Conservation (phyloP, 495 filamentous ascomycete species). For the Cairneyella variabilis region DNA sequence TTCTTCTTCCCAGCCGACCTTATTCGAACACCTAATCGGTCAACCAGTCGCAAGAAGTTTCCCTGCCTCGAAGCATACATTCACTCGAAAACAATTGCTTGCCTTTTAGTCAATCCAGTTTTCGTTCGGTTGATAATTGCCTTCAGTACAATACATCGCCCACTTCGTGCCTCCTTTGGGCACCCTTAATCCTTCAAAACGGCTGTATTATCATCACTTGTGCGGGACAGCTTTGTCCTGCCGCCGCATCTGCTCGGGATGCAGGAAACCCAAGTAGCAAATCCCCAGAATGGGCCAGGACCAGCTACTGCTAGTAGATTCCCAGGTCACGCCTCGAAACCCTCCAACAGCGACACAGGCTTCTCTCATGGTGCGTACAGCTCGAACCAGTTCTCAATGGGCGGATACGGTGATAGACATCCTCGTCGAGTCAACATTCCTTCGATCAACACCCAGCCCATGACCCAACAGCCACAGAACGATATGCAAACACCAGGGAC, state of each 20-base stretch:
- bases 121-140: constrained; percentile 8
- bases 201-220: constrained; percentile 62
- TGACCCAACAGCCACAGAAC: constrained; percentile 45
- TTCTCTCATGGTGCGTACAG: constrained; percentile 89
- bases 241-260: constrained; percentile 79
- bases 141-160: constrained; percentile 6
- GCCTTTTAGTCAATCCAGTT: neutral
- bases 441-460: constrained; percentile 77
- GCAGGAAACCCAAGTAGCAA: constrained; percentile 69
- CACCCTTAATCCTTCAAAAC: constrained; percentile 61
- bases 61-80: constrained; percentile 9
- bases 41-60: constrained; percentile 33
- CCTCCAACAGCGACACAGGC: constrained; percentile 74
- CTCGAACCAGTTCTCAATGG: constrained; percentile 64
- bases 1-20: constrained; percentile 15
- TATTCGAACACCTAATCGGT: constrained; percentile 28
- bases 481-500: constrained; percentile 86
- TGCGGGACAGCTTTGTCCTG: constrained; percentile 71
- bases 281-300: constrained; percentile 47
- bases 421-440: constrained; percentile 82
- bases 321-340: constrained; percentile 63
- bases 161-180: constrained; percentile 45
- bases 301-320: constrained; percentile 53
- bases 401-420: constrained; percentile 78
- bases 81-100: constrained; percentile 10